These are phyloP conservation scores for Brassica nigra DNA, from an alignment of 345 rosid genomes.

Conservation along the genomic window DNA sequence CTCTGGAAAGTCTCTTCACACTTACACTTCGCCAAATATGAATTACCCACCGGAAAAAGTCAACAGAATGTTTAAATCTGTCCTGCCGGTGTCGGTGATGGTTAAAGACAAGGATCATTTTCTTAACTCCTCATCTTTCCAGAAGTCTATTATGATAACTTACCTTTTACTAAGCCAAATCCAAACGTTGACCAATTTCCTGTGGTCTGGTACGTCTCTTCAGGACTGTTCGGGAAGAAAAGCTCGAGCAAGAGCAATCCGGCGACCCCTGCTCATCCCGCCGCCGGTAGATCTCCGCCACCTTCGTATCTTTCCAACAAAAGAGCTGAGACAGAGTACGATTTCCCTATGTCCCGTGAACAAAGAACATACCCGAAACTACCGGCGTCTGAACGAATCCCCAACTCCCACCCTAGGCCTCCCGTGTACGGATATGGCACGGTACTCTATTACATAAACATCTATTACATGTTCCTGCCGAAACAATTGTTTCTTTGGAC, in stretches of 20 bases:
- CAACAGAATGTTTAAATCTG: not conserved
- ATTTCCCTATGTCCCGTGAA: conserved; percentile 16
- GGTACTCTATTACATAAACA: conserved; percentile 7
- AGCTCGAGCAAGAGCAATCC: conserved; percentile 28
- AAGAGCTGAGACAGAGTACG: conserved; percentile 26
- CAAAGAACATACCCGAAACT: conserved; percentile 25
- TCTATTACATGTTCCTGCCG: not conserved
- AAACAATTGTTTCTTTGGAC: not conserved
- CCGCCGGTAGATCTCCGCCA: conserved; percentile 12
- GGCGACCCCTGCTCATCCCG: conserved; percentile 16
- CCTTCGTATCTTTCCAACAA: conserved; percentile 24
- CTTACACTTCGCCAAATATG: not conserved
- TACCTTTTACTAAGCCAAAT: not conserved
- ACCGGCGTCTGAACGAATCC: conserved; percentile 39
- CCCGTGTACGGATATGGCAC: conserved; percentile 28
- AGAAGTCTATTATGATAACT: not conserved
- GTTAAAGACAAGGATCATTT: not conserved
- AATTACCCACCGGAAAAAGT: not conserved
- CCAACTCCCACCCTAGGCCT: conserved; percentile 39
- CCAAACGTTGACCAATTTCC: conserved; percentile 12
- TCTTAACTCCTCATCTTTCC: not conserved
- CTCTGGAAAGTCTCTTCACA: not conserved
- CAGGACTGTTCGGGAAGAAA: conserved; percentile 34
- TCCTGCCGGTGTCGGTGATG: not conserved
- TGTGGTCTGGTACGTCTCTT: not conserved